Percentiles rank a stretch among this genome's conserved stretches.
Conservation (phyloP, 1,284 basidiomycete genomes). For the Ustilago esculenta region DNA sequence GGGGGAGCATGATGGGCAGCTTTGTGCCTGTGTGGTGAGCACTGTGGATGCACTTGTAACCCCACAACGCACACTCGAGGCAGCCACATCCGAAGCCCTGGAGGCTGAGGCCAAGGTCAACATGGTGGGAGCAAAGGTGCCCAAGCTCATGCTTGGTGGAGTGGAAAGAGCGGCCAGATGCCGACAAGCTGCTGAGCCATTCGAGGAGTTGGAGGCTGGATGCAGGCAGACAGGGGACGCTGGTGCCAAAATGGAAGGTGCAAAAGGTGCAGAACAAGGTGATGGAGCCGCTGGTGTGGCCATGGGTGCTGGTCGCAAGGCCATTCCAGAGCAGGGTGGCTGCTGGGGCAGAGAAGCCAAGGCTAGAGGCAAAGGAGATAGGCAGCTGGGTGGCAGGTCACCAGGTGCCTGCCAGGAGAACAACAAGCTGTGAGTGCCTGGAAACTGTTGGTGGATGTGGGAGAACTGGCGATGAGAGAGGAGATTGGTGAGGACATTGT, state of each 20-base stretch:
- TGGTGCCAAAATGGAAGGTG: too few species aligned
- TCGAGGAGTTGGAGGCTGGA: background rate
- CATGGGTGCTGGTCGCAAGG: too few species aligned
- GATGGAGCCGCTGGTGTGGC: too few species aligned
- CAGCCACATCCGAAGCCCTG: background rate
- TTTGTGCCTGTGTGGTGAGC: background rate
- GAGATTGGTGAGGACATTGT: background rate
- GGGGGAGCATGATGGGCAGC: background rate
- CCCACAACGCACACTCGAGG: background rate
- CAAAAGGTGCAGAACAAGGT: too few species aligned
- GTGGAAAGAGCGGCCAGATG: background rate
- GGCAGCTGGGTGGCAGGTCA: too few species aligned
- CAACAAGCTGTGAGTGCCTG: too few species aligned
- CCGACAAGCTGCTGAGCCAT: background rate
- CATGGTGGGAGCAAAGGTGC: background rate
- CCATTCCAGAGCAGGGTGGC: too few species aligned
- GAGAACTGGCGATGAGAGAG: conserved; percentile 1
- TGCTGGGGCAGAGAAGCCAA: too few species aligned
- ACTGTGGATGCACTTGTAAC: background rate
- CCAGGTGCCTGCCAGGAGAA: too few species aligned
- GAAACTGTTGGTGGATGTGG: background rate
- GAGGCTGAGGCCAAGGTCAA: background rate
- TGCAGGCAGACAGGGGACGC: background rate
- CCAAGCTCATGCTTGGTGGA: conserved; percentile 1
- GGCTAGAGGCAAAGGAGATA: too few species aligned